Evolutionary conservation across 768 basidiomycete genomes (phyloP).

Genomic region (Tylopilus felleus): DNA sequence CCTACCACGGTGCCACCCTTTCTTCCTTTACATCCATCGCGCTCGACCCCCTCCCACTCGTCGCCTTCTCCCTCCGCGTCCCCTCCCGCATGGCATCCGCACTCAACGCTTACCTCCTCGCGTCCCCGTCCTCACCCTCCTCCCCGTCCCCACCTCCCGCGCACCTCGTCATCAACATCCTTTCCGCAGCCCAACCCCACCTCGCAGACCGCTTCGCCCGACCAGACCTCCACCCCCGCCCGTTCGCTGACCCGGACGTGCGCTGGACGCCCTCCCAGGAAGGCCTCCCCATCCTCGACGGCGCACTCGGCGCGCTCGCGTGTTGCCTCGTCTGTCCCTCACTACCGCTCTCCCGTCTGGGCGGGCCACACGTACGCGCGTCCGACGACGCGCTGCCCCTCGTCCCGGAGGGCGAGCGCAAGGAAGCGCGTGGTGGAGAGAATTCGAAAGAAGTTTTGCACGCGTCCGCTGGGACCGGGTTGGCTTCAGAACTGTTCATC

Average conservation of each 20-base stretch:
- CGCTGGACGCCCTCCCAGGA: conserved; percentile 44
- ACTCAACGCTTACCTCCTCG: conserved; percentile 35
- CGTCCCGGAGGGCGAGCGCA: conserved; percentile 11
- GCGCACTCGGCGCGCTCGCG: conserved; percentile 65
- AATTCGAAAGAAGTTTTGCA: conserved; percentile 7
- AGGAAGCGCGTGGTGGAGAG: background rate
- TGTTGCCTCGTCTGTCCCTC: conserved; percentile 64
- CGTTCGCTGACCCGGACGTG: conserved; percentile 42
- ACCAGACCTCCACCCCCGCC: conserved; percentile 61
- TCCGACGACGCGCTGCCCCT: conserved; percentile 11
- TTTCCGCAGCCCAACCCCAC: conserved; percentile 62
- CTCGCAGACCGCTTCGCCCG: conserved; percentile 70
- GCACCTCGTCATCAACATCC: conserved; percentile 77
- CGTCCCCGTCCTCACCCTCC: background rate
- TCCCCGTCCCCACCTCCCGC: conserved; percentile 9
- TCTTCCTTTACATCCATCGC: conserved; percentile 93
- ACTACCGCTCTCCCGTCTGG: conserved; percentile 58
- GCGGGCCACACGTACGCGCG: conserved; percentile 17
- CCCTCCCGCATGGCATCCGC: conserved; percentile 84
- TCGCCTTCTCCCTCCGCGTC: conserved; percentile 85
- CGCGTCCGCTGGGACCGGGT: conserved; percentile 30
- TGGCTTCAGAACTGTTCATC: conserved; percentile 73
- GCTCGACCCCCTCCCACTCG: conserved; percentile 82
- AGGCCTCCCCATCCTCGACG: conserved; percentile 54
- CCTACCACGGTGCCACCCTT: conserved; percentile 86